Percentiles rank a stretch among this genome's conserved stretches.
phyloP scores from a whole-genome alignment of 495 filamentous ascomycete species.

The Tuber microsphaerosporum region DNA sequence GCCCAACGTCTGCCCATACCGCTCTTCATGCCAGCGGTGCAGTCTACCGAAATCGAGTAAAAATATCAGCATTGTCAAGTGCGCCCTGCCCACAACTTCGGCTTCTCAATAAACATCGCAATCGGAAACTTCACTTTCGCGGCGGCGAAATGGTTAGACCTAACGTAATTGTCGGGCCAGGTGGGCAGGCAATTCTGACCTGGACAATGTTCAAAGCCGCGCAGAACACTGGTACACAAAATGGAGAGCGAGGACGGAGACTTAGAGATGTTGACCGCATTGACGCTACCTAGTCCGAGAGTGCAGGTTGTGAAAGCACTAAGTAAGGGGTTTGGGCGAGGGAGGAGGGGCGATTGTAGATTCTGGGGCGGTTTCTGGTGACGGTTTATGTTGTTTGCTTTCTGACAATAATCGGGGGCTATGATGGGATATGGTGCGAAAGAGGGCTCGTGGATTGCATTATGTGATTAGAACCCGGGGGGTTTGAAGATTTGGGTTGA shows the following conservation, averaged over 20 bases:
- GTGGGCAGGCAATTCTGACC: constrained; percentile 17
- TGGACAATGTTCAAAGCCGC: constrained; percentile 21
- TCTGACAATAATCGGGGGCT: constrained; percentile 1
- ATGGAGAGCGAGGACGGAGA: constrained; percentile 9
- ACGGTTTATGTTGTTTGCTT: constrained; percentile 4
- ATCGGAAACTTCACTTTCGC: constrained; percentile 4
- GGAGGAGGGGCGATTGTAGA: no score
- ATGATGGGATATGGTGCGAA: constrained; percentile 9
- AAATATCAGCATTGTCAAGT: not conserved
- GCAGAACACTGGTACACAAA: constrained; percentile 10
- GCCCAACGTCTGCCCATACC: not conserved
- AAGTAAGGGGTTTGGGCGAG: no score
- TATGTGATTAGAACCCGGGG: constrained; percentile 9
- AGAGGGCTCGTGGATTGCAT: constrained; percentile 1
- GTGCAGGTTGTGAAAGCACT: no score
- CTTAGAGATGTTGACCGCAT: not conserved
- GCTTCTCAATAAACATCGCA: no score
- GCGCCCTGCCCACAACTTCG: not conserved
- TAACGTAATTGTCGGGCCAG: constrained; percentile 15
- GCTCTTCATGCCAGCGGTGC: not conserved
- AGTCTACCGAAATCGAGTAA: not conserved
- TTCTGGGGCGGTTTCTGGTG: no score
- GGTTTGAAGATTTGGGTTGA: not conserved
- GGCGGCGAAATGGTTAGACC: constrained; percentile 18
- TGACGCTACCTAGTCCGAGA: no score